Conservation (phyloP, 2,329 filamentous ascomycete genomes). For the Venturia nashicola region DNA sequence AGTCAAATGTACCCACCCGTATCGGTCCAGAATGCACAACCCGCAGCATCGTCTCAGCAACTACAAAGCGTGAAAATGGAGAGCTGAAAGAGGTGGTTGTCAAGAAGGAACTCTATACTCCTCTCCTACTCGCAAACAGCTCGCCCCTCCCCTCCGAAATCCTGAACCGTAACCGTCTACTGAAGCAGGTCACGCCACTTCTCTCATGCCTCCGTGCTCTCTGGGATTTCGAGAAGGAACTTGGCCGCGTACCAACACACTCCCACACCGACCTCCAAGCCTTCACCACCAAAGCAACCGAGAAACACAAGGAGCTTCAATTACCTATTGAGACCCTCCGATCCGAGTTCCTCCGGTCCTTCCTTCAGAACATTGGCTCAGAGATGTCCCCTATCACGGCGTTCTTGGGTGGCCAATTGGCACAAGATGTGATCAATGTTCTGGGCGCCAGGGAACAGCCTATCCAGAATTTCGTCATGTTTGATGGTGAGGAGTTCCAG, state of each 20-base stretch:
- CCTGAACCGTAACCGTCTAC: constrained; percentile 53
- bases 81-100: constrained; percentile 77
- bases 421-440: constrained; percentile 96
- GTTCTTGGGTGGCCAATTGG: constrained; percentile 78
- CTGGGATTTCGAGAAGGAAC: constrained; percentile 61
- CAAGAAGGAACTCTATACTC: constrained; percentile 83
- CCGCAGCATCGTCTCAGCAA: constrained; percentile 59
- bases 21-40: constrained; percentile 60
- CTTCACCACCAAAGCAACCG: constrained; percentile 67
- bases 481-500: constrained; percentile 59
- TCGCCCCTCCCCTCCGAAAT: constrained; percentile 60
- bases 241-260: constrained; percentile 31
- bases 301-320: constrained; percentile 58
- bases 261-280: neutral
- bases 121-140: constrained; percentile 73
- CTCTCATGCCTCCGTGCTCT: constrained; percentile 79
- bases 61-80: constrained; percentile 50
- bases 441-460: constrained; percentile 84
- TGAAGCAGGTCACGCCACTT: constrained; percentile 65
- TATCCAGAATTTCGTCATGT: constrained; percentile 87
- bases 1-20: constrained; percentile 54
- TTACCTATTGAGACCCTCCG: constrained; percentile 33
- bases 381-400: constrained; percentile 82
- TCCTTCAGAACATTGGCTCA: constrained; percentile 73
- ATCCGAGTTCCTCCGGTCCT: constrained; percentile 60